Percentiles rank a stretch among this genome's conserved stretches.
These are phyloP conservation scores for Harrya chromipes DNA, from an alignment of 768 basidiomycete species.

Conservation along the genomic window DNA sequence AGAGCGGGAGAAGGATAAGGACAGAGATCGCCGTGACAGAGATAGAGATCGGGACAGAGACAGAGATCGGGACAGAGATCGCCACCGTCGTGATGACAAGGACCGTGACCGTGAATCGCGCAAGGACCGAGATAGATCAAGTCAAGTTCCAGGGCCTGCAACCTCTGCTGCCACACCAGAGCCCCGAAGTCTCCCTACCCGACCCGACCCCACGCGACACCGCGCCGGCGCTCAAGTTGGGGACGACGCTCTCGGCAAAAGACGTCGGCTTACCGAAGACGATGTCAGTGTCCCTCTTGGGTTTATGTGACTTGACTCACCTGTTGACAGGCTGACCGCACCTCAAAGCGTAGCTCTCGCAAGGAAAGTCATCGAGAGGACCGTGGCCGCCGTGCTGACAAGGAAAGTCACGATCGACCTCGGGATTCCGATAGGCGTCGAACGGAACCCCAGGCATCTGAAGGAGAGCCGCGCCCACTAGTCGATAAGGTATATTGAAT, in stretches of 20 bases:
- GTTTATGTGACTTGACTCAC: constrained; percentile 10
- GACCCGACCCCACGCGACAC: constrained; percentile 59
- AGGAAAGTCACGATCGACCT: constrained; percentile 62
- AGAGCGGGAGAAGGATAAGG: constrained; percentile 40
- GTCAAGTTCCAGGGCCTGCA: constrained; percentile 34
- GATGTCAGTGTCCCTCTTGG: constrained; percentile 49
- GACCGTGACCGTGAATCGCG: constrained; percentile 61
- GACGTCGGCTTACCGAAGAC: constrained; percentile 65
- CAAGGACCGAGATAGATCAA: constrained; percentile 54
- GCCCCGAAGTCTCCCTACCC: constrained; percentile 53
- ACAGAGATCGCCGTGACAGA: constrained; percentile 37
- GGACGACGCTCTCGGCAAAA: constrained; percentile 73
- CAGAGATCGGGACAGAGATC: constrained; percentile 38
- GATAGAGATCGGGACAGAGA: constrained; percentile 53
- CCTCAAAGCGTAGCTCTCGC: constrained; percentile 77
- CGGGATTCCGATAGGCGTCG: constrained; percentile 67
- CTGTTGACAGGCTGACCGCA: constrained; percentile 57
- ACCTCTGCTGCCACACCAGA: constrained; percentile 38
- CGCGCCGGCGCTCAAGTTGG: constrained; percentile 40
- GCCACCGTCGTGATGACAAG: constrained; percentile 58
- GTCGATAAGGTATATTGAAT: constrained; percentile 57
- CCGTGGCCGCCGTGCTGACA: constrained; percentile 63
- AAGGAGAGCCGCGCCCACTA: constrained; percentile 47
- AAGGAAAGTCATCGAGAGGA: constrained; percentile 79
- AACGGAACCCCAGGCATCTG: constrained; percentile 57